phyloP scores from a whole-genome alignment of 495 filamentous ascomycete species.

The Podospora fimiseda region DNA sequence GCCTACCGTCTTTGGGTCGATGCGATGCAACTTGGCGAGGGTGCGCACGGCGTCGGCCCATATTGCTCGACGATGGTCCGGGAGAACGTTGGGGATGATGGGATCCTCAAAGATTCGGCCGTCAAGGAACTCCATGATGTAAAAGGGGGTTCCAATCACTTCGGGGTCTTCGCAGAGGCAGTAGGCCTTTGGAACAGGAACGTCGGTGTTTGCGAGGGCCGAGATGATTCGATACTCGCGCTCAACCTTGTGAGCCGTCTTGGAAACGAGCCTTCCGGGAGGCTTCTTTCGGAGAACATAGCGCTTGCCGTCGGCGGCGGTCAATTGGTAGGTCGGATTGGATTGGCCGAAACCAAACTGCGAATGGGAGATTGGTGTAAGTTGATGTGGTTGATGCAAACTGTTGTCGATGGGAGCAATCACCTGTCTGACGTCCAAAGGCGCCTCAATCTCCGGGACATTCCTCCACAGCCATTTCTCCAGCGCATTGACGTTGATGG shows the following conservation, averaged over 20 bases:
- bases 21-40: constrained; percentile 77
- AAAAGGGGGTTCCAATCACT: constrained; percentile 86
- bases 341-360: constrained; percentile 96
- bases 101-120: constrained; percentile 90
- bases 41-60: constrained; percentile 82
- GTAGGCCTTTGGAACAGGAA: constrained; percentile 79
- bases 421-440: constrained; percentile 85
- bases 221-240: constrained; percentile 88
- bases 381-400: not conserved
- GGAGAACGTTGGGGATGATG: constrained; percentile 64
- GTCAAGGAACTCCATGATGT: constrained; percentile 91
- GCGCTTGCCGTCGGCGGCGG: constrained; percentile 53
- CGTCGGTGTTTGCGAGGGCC: constrained; percentile 69
- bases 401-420: constrained; percentile 7
- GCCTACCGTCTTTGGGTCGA: constrained; percentile 58
- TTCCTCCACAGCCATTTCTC: constrained; percentile 68
- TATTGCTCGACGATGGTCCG: constrained; percentile 65
- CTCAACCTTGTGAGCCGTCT: constrained; percentile 92
- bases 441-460: constrained; percentile 72
- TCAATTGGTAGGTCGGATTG: constrained; percentile 92
- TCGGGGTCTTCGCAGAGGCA: constrained; percentile 75
- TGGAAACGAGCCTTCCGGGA: constrained; percentile 81
- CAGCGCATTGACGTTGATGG: constrained; percentile 71
- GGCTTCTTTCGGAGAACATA: constrained; percentile 96
- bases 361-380: not conserved